phyloP scores from a whole-genome alignment of 306 rosid genomes.

The Inga leiocalycina region DNA sequence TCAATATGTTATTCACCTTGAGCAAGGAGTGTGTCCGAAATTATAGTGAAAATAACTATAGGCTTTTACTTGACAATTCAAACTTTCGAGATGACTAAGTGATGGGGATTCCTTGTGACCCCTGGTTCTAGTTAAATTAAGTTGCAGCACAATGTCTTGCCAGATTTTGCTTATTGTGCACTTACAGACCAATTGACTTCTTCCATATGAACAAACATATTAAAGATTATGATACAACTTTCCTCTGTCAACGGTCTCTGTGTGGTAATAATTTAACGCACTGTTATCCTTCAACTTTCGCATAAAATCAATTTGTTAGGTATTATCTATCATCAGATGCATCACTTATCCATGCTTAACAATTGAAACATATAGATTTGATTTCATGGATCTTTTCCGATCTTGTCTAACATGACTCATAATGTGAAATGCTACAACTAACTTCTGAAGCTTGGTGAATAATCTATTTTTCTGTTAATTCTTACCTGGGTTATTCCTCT shows the following conservation, averaged over 20 bases:
- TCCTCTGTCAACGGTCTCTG: neutral
- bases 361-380: conserved; percentile 3
- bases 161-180: neutral
- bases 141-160: neutral
- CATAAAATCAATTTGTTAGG: conserved; percentile 13
- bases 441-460: neutral
- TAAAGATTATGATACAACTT: neutral
- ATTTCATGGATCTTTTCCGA: neutral
- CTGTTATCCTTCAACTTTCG: neutral
- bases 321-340: conserved; percentile 13
- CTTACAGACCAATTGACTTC: neutral
- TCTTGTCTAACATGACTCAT: conserved; percentile 1
- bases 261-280: neutral
- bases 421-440: neutral
- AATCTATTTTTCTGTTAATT: neutral
- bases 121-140: neutral
- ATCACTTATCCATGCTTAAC: neutral
- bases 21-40: neutral
- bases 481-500: neutral
- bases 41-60: neutral
- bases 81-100: neutral
- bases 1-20: conserved; percentile 23
- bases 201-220: neutral
- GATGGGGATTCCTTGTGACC: neutral
- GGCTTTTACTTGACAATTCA: neutral